Conservation (phyloP, 306 rosid species). For the Vigna angularis region DNA sequence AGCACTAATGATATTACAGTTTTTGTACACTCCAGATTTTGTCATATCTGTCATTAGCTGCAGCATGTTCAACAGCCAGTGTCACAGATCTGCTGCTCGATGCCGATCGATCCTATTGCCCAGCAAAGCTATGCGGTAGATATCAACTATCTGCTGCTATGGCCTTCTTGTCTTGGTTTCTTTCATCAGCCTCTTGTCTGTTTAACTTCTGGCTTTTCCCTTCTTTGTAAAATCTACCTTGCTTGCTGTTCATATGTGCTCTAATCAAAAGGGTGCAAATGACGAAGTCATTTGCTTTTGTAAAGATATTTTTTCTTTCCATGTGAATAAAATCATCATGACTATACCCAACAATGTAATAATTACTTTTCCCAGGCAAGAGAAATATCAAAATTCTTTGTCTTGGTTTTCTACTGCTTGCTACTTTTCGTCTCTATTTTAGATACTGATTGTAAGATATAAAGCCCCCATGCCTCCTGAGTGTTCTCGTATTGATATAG, state of each 20-base stretch:
- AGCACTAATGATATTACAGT: slow-evolving; percentile 33
- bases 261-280: slow-evolving; percentile 42
- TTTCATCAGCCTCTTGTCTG: slow-evolving; percentile 74
- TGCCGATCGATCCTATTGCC: slow-evolving; percentile 59
- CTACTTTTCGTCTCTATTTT: not conserved
- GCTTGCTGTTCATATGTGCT: slow-evolving; percentile 37
- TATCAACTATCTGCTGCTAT: slow-evolving; percentile 86
- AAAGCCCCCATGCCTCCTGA: too few relatives aligned
- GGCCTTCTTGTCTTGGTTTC: slow-evolving; percentile 96
- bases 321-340: slow-evolving; percentile 37
- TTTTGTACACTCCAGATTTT: slow-evolving; percentile 57
- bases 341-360: slow-evolving; percentile 31
- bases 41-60: slow-evolving; percentile 77
- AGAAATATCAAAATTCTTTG: not conserved
- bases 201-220: slow-evolving; percentile 92
- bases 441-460: not conserved
- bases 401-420: not conserved
- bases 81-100: slow-evolving; percentile 64
- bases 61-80: slow-evolving; percentile 86
- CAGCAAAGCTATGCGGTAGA: slow-evolving; percentile 67
- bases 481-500: too few relatives aligned
- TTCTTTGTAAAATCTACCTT: slow-evolving; percentile 55
- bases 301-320: slow-evolving; percentile 32
- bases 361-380: not conserved
- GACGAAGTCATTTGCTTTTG: slow-evolving; percentile 44